Conservation (phyloP, 2,329 filamentous ascomycete genomes). For the Sporothrix schenckii region DNA sequence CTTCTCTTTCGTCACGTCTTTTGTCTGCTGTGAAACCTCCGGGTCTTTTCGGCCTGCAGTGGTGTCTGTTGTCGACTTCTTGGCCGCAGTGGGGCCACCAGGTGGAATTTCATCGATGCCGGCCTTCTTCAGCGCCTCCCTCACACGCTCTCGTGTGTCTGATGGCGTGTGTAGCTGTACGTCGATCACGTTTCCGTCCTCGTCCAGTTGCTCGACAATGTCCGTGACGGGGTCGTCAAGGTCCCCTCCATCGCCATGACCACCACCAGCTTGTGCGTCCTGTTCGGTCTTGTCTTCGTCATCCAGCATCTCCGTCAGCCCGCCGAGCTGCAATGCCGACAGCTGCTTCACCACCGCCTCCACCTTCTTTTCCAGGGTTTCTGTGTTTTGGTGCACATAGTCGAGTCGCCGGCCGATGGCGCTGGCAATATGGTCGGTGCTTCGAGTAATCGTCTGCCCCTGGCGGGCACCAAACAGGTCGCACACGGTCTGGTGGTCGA, state of each 20-base stretch:
- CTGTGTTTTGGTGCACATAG: conserved; percentile 83
- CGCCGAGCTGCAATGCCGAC: conserved; percentile 62
- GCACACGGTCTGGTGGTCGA: conserved; percentile 60
- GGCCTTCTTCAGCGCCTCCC: conserved; percentile 75
- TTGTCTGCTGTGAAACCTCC: not conserved
- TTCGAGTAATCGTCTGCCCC: conserved; percentile 48
- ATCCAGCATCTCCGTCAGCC: conserved; percentile 49
- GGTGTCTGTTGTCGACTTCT: not conserved
- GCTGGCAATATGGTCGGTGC: conserved; percentile 65
- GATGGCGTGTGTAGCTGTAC: conserved; percentile 68
- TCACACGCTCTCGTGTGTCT: conserved; percentile 66
- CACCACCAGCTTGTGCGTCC: conserved; percentile 55
- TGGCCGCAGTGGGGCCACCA: conserved; percentile 16
- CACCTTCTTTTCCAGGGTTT: conserved; percentile 72
- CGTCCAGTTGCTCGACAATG: conserved; percentile 89
- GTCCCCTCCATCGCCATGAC: conserved; percentile 62
- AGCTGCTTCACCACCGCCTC: conserved; percentile 70
- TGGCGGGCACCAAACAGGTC: conserved; percentile 51
- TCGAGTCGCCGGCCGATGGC: conserved; percentile 77
- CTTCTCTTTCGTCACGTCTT: not conserved
- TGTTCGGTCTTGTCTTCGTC: conserved; percentile 57
- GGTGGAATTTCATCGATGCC: conserved; percentile 56
- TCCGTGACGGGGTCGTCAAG: conserved; percentile 80
- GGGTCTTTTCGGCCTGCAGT: not conserved
- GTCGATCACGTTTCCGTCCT: conserved; percentile 81